Base-by-base conservation (phyloP, 257 asterid species). In the Hygrophila difformis region DNA sequence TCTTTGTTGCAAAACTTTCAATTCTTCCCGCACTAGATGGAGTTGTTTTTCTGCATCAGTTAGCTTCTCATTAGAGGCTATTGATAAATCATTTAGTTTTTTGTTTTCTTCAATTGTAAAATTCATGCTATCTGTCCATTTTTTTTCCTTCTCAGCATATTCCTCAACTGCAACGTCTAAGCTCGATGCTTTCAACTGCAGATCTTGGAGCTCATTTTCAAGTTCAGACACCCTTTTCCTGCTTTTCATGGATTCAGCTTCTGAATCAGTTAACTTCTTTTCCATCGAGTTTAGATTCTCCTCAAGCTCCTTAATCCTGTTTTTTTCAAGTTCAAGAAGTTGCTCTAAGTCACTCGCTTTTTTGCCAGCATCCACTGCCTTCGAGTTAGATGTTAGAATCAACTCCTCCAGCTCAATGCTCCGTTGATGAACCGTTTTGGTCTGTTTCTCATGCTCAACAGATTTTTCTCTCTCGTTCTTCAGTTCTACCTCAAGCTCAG, bases 231-330 rank as follows among this genome's bases (percentile, higher is more conserved):
- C 72, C 57, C 51, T 81, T 34, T 77, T 65, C 52, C 59, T 38
- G 45, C 64, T 66, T 57, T 69, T 53, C 59, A 33, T 55, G 4
- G 73, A 59, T 46, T 88, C 87, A 39, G 53, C 76, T 46, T 75
- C 91, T 31, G 63, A 71, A 37, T 51, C 63, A 67, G 31, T 69
- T 17, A 57, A 56, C 55, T 82, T 81, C 52, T 69, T 73, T 43
- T 79, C 96, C 26, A 79, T 62, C 49, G 41, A 47, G 61, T 54
- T 68, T 47, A 77, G 59, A 50, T 77, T 84, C 66, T 79, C 96
- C 66, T 88, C 95, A 43, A 81, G 88, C 77, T 84, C 95, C 80
- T 66, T 82, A 61, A 74, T 74, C 73, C 84, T 78, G 13, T 68
- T 42, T 39, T 75, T 88, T 49, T 88, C 94, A 5, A 84, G 72